Base-by-base conservation (phyloP, 2,329 filamentous ascomycete species). In the Penicillium olsonii region DNA sequence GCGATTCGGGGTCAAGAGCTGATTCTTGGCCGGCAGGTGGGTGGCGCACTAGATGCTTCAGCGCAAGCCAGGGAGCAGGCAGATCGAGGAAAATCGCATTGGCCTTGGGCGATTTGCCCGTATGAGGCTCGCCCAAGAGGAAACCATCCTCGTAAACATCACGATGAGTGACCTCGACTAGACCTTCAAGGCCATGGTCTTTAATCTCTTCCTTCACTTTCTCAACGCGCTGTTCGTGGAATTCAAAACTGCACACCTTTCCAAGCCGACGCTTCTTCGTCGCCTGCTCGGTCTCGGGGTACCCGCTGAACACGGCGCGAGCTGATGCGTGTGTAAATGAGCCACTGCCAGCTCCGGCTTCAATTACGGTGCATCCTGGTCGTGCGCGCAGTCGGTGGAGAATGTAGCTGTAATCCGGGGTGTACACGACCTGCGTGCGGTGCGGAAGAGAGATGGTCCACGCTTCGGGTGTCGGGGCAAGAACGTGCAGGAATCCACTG, bases 1-100 rank as follows among this genome's bases (percentile, higher is more conserved):
- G 81, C 35, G 82, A 80, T n/a, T 80, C 78, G 0, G 89, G 84
- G 58, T 94, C 86, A 10, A 97, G 78, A 0, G 83, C 78, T 1
- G 80, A 79, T 45, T 65, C 58, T 0, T 57, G 54, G 4, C 68
- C 68, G 4, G 66, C 60, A 4, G 62, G 47, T 1, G 67, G 60
- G 18, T 67, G 58, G 26, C 76, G 73, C 17, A 72, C 71, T 8
- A 78, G 67, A 50, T 78, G 74, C 44, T 72, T 74, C 20, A 78
- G 64, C 1, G 76, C 76, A 10, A 75, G 66, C 77, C 77, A 79
- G 2, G 77, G 77, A 2, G 76, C 76, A 10, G 77, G 77, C 6
- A 79, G 63, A 56, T 79, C 77, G 20, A 79, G 67, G 60, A 79
- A 79, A 37, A 79, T 62, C 5, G 75, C 74, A 46, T 69, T 75